Percentiles rank a stretch among this genome's conserved stretches.
These are phyloP conservation scores for Ceratocystis diversiconidia DNA, from an alignment of 2,329 filamentous ascomycete species.

Conservation along the genomic window DNA sequence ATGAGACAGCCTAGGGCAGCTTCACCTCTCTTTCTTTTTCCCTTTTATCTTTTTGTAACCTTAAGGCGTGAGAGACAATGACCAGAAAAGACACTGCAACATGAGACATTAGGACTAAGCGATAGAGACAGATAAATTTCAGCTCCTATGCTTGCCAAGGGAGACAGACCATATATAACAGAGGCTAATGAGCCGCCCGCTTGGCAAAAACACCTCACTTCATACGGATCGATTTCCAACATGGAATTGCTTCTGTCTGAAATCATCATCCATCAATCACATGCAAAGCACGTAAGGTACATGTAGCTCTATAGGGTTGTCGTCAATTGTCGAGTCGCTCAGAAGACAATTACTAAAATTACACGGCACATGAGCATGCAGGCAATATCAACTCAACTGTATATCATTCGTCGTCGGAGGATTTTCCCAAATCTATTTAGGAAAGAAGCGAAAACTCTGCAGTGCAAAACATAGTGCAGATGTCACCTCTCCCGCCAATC, in stretches of 20 bases:
- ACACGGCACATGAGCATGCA: background rate
- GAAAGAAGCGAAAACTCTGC: constrained; percentile 6
- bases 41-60: background rate
- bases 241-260: too few relatives aligned
- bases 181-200: too few relatives aligned
- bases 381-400: background rate
- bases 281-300: background rate
- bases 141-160: background rate
- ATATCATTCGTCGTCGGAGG: background rate
- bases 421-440: background rate
- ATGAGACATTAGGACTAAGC: background rate
- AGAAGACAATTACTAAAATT: background rate
- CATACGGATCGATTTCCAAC: too few relatives aligned
- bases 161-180: background rate
- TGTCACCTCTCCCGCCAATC: background rate
- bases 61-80: background rate
- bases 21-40: too few relatives aligned
- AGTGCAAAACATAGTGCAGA: background rate
- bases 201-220: too few relatives aligned
- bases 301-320: background rate
- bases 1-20: background rate
- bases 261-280: background rate
- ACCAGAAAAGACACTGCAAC: background rate
- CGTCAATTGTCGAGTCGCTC: background rate
- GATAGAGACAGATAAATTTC: background rate